Conservation (phyloP, 1,284 basidiomycete genomes). For the Melampsora americana region DNA sequence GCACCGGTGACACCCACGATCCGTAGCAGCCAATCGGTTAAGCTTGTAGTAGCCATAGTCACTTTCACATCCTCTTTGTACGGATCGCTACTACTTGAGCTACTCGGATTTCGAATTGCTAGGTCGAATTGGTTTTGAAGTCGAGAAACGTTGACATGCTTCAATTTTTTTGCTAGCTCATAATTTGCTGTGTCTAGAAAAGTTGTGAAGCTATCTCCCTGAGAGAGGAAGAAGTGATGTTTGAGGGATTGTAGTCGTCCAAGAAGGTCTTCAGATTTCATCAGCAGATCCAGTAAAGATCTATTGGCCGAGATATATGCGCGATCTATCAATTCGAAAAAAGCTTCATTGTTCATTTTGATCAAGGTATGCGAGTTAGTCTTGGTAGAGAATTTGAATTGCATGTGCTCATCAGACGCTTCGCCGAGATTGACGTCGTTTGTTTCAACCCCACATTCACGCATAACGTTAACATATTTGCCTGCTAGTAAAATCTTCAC, state of each 20-base stretch:
- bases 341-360: conserved; percentile 75
- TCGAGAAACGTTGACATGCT: conserved; percentile 73
- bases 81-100: conserved; percentile 64
- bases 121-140: conserved; percentile 84
- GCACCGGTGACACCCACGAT: conserved; percentile 78
- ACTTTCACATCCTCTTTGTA: conserved; percentile 81
- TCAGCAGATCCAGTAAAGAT: conserved; percentile 75
- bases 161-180: conserved; percentile 77
- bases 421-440: conserved; percentile 26
- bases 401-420: conserved; percentile 12
- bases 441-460: conserved; percentile 86
- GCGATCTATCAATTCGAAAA: conserved; percentile 80
- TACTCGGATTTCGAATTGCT: conserved; percentile 67
- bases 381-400: conserved; percentile 18
- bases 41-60: conserved; percentile 69
- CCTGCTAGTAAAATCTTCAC: conserved; percentile 88
- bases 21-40: conserved; percentile 86
- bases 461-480: conserved; percentile 92
- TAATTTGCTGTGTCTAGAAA: conserved; percentile 77
- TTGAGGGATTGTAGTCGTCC: conserved; percentile 80
- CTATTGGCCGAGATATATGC: conserved; percentile 88
- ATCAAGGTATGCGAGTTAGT: conserved; percentile 51
- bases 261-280: conserved; percentile 80
- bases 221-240: conserved; percentile 93
- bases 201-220: conserved; percentile 86